phyloP scores from a whole-genome alignment of 2,329 filamentous ascomycete genomes.

The Mycosphaerella arachidis region DNA sequence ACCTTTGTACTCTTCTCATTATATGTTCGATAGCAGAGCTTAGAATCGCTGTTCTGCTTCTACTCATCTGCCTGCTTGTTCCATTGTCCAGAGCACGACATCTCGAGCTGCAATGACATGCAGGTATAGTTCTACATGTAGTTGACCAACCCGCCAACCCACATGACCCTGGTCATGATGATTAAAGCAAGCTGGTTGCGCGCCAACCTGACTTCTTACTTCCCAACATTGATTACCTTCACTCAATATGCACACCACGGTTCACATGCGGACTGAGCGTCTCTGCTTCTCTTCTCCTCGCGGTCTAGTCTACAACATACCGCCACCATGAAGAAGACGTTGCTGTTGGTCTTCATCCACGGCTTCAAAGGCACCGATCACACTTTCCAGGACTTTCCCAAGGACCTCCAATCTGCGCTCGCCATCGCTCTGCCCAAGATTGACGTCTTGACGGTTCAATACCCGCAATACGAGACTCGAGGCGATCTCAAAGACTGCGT shows the following conservation, averaged over 20 bases:
- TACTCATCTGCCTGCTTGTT: neutral
- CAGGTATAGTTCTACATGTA: neutral
- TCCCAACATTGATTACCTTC: neutral
- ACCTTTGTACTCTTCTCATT: constrained; percentile 3
- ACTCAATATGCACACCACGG: neutral
- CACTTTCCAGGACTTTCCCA: constrained; percentile 74
- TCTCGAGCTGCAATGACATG: neutral
- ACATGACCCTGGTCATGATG: neutral
- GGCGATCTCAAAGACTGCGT: constrained; percentile 71
- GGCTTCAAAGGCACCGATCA: constrained; percentile 82
- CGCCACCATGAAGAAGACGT: constrained; percentile 59
- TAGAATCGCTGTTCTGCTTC: neutral
- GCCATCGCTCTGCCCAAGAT: constrained; percentile 64
- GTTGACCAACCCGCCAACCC: neutral
- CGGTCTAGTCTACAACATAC: neutral
- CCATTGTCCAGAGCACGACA: neutral
- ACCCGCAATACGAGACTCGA: constrained; percentile 76
- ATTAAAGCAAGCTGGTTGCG: neutral
- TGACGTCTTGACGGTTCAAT: constrained; percentile 63
- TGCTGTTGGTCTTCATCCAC: constrained; percentile 79
- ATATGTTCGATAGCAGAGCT: neutral
- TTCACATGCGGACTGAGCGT: neutral
- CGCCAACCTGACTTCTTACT: neutral
- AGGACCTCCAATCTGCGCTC: constrained; percentile 62
- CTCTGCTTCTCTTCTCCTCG: neutral